Evolutionary conservation across 176 grass and related monocot species (phyloP), one percentile per base, ranked within the genome.

Genomic region (Carex myosuroides): DNA sequence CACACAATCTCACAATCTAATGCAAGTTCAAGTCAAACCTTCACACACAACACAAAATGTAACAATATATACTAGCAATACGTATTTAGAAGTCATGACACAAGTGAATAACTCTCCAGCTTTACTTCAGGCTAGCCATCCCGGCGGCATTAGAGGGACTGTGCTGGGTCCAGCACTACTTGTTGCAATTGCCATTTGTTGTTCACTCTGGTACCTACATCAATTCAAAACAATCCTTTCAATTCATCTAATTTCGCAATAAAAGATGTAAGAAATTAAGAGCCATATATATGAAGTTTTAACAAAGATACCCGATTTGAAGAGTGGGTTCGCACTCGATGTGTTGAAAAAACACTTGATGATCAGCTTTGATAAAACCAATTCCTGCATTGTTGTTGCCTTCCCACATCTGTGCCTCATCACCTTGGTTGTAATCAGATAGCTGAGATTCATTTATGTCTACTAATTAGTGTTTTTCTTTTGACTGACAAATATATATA

Each of bases 321-420:
- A 90, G 85, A 41, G 85, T 90, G 10, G 88, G 85, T 71, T 90
- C 84, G 37, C 84, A 90, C 60, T 90, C 88, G 21, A 85, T 87
- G 14, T 54, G 88, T 33, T 87, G 85, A 61, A 75, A 90, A 74
- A 90, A 90, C 5, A 64, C 84, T 70, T 86, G 84, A 13, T 86
- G 84, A 13, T 66, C 84, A 32, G 82, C 67, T 56, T 81, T 81
- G 58, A 81, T 11, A 16, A 66, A 82, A 75, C 86, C 79, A 41
- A 66, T 82, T 13, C 77, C 70, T 67, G 64, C 52, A 21, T 54
- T 73, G 70, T 77, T 54, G 37, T 17, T 52, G 41, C 56, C 81
- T 63, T 90, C 85, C 88, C 88, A 90, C 4, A 90, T 8, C 26
- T 90, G 88, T 24, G 70, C 66, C 54, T 86, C 84, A 54, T 64